phyloP scores from a whole-genome alignment of 1,284 basidiomycete species.

The Psilocybe mexicana region DNA sequence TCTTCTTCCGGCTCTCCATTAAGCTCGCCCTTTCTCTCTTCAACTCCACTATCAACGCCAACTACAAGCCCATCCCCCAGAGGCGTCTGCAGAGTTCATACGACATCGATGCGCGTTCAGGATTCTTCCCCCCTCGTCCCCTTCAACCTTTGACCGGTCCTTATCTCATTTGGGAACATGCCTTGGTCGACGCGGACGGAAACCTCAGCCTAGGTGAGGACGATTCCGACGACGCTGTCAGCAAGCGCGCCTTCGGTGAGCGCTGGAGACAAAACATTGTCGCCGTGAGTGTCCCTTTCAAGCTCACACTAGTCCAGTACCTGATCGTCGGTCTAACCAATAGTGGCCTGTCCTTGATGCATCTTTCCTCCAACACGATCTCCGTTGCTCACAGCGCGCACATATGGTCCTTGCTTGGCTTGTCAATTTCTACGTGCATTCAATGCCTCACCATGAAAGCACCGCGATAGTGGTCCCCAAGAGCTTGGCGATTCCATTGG shows the following conservation, averaged over 20 bases:
- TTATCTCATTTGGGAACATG: slow-evolving; percentile 77
- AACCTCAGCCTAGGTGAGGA: slow-evolving; percentile 67
- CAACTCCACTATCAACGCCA: slow-evolving; percentile 33
- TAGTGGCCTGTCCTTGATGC: slow-evolving; percentile 74
- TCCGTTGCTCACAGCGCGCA: slow-evolving; percentile 74
- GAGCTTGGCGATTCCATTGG: slow-evolving; percentile 80
- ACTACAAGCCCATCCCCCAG: slow-evolving; percentile 28
- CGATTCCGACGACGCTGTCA: slow-evolving; percentile 45
- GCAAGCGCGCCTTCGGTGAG: slow-evolving; percentile 53
- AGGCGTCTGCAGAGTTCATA: slow-evolving; percentile 48
- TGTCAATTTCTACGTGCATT: slow-evolving; percentile 89
- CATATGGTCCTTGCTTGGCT: slow-evolving; percentile 90
- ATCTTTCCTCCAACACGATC: slow-evolving; percentile 49
- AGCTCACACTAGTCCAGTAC: slow-evolving; percentile 3
- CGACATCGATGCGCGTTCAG: slow-evolving; percentile 78
- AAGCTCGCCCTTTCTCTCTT: slow-evolving; percentile 40
- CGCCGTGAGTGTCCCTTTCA: slow-evolving; percentile 48
- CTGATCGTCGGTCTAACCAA: slow-evolving; percentile 9
- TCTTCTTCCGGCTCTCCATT: slow-evolving; percentile 41
- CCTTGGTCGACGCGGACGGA: slow-evolving; percentile 54
- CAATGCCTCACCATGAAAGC: slow-evolving; percentile 49
- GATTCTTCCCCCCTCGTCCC: slow-evolving; percentile 82
- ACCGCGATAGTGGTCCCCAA: slow-evolving; percentile 62
- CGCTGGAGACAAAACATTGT: slow-evolving; percentile 68
- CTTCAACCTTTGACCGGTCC: slow-evolving; percentile 56